Base-by-base conservation (phyloP, 495 filamentous ascomycete genomes). In the Achaetomiella virescens region DNA sequence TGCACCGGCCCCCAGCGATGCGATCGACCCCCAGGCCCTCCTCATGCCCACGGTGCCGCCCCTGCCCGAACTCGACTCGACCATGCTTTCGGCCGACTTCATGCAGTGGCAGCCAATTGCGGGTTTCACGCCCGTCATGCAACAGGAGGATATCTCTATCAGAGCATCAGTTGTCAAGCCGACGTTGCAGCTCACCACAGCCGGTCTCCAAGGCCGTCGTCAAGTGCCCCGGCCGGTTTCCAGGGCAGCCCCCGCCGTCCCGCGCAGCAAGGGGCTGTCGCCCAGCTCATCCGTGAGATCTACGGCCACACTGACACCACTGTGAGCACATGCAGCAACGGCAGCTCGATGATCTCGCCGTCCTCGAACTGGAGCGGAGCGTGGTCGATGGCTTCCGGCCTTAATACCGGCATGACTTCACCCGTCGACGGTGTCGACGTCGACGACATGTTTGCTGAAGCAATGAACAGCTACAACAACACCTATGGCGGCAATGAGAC, bases 211-310 rank as follows among this genome's bases (percentile, higher is more conserved):
- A 6, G 59, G 58, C 6, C 62, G 58, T 24, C 68, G 60, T 10
- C 57, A 58, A 21, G 50, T 50, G 9, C 59, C 61, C 3, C 62
- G 64, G 24, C 64, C 62, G 1, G 58, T 37, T 3, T 33, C 61
- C 11, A 49, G 62, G 31, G 53, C 66, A 7, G 43, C 46, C 0
- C 57, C 62, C 0, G 45, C 27, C 20, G 37, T 48, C 2, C 49
- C 65, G 9, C 64, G 65, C 22, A 68, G 64, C 52, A 71, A 69
- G 43, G 61, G 61, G 18, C 55, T 73, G 18, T 66, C 70, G 9
- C 70, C 70, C 11, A 71, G 70, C 59, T 73, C 70, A 2, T 73
- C 70, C 20, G 70, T 73, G 11, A 56, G 70, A 48, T 73, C 70
- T 6, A 72, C 59, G 21, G 62, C 65, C 20, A 71, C 56, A 70